phyloP scores from a whole-genome alignment of 768 basidiomycete species.

The Cystobasidium ongulense region DNA sequence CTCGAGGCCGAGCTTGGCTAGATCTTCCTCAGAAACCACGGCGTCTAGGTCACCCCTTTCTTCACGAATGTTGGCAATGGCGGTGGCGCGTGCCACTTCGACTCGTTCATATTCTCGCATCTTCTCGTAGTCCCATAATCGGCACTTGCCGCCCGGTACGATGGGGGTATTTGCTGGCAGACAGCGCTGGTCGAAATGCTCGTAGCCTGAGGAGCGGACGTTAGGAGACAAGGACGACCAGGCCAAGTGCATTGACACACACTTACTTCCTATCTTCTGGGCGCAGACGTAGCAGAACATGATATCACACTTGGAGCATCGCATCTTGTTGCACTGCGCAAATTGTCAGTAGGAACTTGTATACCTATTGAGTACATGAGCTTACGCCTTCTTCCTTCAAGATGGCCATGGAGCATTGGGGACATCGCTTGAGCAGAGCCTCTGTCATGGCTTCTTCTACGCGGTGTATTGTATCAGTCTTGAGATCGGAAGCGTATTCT shows the following conservation, averaged over 20 bases:
- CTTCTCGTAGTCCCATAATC: slow-evolving; percentile 32
- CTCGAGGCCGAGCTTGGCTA: slow-evolving; percentile 29
- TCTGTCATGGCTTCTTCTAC: slow-evolving; percentile 49
- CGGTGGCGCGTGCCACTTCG: slow-evolving; percentile 36
- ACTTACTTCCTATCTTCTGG: slow-evolving; percentile 36
- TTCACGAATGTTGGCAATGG: slow-evolving; percentile 24
- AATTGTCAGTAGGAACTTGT: not conserved
- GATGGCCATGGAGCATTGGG: slow-evolving; percentile 44
- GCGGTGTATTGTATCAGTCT: slow-evolving; percentile 44
- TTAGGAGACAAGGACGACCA: not conserved
- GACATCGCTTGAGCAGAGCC: slow-evolving; percentile 45
- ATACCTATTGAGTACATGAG: not conserved
- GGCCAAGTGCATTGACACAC: too few relatives aligned
- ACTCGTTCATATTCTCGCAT: slow-evolving; percentile 32
- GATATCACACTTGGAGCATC: slow-evolving; percentile 40
- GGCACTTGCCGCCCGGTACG: not conserved
- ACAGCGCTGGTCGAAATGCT: not conserved
- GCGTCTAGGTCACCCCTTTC: slow-evolving; percentile 6
- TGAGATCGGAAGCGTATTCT: slow-evolving; percentile 44
- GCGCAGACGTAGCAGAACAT: slow-evolving; percentile 46
- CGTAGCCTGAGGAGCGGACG: not conserved
- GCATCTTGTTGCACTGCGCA: slow-evolving; percentile 45
- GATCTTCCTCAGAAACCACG: slow-evolving; percentile 33
- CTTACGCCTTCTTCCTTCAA: slow-evolving; percentile 44
- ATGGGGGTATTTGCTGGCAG: not conserved